Evolutionary conservation across 495 filamentous ascomycete genomes (phyloP), one percentile per base, ranked within the genome.

Genomic region (Podospora australis): DNA sequence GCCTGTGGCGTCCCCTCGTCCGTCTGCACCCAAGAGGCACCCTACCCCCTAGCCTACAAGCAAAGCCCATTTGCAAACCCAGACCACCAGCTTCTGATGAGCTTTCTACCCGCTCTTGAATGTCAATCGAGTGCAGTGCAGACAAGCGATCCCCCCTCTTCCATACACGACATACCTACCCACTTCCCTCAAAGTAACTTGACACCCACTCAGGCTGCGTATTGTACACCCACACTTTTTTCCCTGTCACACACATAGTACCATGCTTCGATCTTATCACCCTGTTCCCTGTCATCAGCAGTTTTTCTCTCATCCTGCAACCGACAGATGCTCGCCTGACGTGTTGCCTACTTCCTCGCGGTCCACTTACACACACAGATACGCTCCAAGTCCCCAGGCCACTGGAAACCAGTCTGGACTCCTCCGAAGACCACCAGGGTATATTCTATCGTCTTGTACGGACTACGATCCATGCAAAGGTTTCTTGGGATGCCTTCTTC

Each of bases 341-440:
- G n/a, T 21, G 40, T 40, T 40, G n/a, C 10, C 30, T 42, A 46
- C 34, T 34, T 46, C 44, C 35, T 25, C 48, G 19, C 24, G 34
- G 29, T 45, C 50, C 52, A 55, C 56, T 58, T 58, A 52, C 49
- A 55, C 49, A 4, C n/a, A n/a, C n/a, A n/a, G n/a, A n/a, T n/a
- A n/a, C n/a, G n/a, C n/a, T 40, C 23, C 39, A 49, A 35, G 44
- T n/a, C n/a, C n/a, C n/a, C 36, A 38, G 50, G 36, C 39, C 46
- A 28, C 38, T 30, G 34, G 24, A 40, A 39, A 28, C 23, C 42
- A 40, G 26, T 43, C 40, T 43, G 22, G 40, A 14, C 23, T 23
- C 19, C 22, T 16, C 40, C 21, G 7, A 20, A 43, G 9, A 16
- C 40, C 20, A 40, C 14, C 3, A 36, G 32, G 19, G 14, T 17